Evolutionary conservation across 495 filamentous ascomycete genomes (phyloP).

Genomic region (Penicillium robsamsonii): DNA sequence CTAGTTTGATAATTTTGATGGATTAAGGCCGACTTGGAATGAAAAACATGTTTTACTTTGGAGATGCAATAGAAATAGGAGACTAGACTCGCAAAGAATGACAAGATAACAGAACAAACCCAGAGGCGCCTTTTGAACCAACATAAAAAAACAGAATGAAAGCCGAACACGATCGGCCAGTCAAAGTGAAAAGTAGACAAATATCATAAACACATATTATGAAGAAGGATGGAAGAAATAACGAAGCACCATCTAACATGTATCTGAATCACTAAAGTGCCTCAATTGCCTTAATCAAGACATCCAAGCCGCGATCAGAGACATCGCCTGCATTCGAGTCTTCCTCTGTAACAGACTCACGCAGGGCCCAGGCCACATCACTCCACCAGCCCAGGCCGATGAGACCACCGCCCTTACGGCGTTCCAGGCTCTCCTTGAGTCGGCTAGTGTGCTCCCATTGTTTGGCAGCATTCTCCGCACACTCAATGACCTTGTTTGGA

Average conservation of each 20-base stretch:
- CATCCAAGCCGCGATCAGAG: slow-evolving; percentile 58
- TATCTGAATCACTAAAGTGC: slow-evolving; percentile 52
- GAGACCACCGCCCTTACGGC: slow-evolving; percentile 69
- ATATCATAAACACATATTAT: neutral
- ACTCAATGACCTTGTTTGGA: slow-evolving; percentile 72
- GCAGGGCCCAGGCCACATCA: slow-evolving; percentile 82
- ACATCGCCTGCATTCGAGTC: slow-evolving; percentile 41
- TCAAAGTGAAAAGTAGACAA: slow-evolving; percentile 1
- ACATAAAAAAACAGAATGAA: neutral
- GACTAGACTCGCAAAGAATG: neutral
- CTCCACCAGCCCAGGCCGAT: slow-evolving; percentile 87
- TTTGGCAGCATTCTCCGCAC: slow-evolving; percentile 84
- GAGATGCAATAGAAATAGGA: neutral
- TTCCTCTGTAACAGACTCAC: slow-evolving; percentile 47
- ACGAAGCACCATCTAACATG: slow-evolving; percentile 6
- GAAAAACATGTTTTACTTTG: neutral
- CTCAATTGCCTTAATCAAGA: slow-evolving; percentile 75
- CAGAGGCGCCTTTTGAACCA: neutral
- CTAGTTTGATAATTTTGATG: neutral
- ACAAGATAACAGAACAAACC: neutral
- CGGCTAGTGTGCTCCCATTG: slow-evolving; percentile 94
- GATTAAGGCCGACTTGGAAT: neutral
- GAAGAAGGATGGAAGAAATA: neutral
- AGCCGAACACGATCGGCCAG: neutral
- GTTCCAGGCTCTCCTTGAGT: slow-evolving; percentile 83